These are phyloP conservation scores for Capsicum pubescens DNA, from an alignment of 257 asterid species.

Conservation along the genomic window DNA sequence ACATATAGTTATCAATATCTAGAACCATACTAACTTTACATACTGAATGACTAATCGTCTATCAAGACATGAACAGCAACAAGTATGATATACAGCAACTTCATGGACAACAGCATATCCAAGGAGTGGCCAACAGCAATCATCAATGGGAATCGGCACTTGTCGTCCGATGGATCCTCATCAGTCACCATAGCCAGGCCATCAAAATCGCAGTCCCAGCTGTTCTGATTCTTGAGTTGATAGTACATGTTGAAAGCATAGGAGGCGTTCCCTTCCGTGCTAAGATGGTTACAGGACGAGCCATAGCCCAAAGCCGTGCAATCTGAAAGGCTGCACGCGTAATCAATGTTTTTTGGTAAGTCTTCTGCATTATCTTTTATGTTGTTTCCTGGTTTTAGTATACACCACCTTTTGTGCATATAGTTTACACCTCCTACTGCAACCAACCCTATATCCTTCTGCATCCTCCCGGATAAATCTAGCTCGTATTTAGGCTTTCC, in stretches of 20 bases:
- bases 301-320: constrained; percentile 27
- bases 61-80: constrained; percentile 12
- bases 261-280: not conserved
- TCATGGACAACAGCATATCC: not conserved
- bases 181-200: constrained; percentile 24
- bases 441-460: constrained; percentile 36
- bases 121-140: constrained; percentile 23
- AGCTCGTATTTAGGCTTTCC: constrained; percentile 41
- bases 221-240: constrained; percentile 26
- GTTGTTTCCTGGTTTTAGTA: not conserved
- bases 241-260: constrained; percentile 29
- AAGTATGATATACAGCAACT: not conserved
- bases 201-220: constrained; percentile 29
- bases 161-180: constrained; percentile 20
- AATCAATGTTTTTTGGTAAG: constrained; percentile 5
- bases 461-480: constrained; percentile 30
- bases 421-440: constrained; percentile 35
- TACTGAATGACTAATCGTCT: not conserved
- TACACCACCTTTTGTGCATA: constrained; percentile 38
- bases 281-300: constrained; percentile 27
- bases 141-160: not conserved
- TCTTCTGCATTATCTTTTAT: constrained; percentile 26
- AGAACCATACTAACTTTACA: not conserved
- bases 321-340: constrained; percentile 20
- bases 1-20: not conserved